Conservation (phyloP, 2,329 filamentous ascomycete species). For the Thermoascus crustaceus region DNA sequence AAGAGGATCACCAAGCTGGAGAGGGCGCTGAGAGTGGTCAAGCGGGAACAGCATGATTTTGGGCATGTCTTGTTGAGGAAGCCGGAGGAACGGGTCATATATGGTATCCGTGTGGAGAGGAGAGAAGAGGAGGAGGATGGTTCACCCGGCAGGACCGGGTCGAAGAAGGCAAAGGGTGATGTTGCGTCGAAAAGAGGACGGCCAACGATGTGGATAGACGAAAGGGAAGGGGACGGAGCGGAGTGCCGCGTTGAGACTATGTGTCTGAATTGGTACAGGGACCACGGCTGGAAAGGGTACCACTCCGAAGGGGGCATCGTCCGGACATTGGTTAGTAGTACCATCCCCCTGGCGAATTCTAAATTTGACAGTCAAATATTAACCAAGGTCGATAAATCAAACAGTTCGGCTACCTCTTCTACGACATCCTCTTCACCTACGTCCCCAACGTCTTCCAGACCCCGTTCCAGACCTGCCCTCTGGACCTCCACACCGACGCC, state of each 20-base stretch:
- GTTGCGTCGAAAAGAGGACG: conserved; percentile 23
- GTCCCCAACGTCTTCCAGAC: conserved; percentile 97
- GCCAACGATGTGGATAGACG: conserved; percentile 81
- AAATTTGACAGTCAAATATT: background rate
- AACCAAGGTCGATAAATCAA: no score
- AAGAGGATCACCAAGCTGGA: conserved; percentile 91
- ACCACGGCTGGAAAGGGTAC: conserved; percentile 85
- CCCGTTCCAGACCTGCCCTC: conserved; percentile 82
- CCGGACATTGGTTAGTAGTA: conserved; percentile 58
- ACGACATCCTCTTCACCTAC: conserved; percentile 85
- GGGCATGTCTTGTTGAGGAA: conserved; percentile 71
- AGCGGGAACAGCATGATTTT: conserved; percentile 86
- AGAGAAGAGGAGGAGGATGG: no score
- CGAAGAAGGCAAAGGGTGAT: conserved; percentile 11
- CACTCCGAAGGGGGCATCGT: conserved; percentile 88
- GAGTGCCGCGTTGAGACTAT: conserved; percentile 89
- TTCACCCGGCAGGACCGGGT: conserved; percentile 15
- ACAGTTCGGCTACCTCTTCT: conserved; percentile 76
- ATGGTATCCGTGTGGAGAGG: conserved; percentile 71
- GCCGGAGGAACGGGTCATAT: conserved; percentile 64
- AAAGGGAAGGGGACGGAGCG: conserved; percentile 54
- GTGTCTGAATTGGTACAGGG: conserved; percentile 80
- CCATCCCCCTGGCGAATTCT: conserved; percentile 1
- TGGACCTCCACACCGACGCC: conserved; percentile 86
- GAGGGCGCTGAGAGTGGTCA: conserved; percentile 70